phyloP scores from a whole-genome alignment of 352 stramenopile genomes.

The Globisporangium paddicum region DNA sequence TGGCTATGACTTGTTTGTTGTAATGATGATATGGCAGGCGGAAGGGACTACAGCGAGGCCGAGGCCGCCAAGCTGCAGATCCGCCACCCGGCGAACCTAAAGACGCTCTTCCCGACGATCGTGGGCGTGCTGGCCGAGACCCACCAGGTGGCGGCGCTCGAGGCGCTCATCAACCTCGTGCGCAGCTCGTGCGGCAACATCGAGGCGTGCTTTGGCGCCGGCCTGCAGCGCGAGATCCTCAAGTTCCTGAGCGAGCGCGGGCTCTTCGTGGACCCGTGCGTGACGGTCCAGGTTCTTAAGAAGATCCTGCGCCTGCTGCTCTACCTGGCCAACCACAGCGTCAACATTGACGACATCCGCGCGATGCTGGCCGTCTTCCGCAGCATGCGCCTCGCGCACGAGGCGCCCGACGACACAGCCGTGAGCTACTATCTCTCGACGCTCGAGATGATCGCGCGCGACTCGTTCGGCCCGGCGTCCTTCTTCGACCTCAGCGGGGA shows the following conservation, averaged over 20 bases:
- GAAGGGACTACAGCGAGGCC: conserved; percentile 53
- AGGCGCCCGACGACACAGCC: conserved; percentile 60
- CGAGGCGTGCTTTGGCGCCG: conserved; percentile 63
- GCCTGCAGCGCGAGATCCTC: conserved; percentile 69
- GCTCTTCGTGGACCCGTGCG: conserved; percentile 53
- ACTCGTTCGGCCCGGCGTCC: conserved; percentile 74
- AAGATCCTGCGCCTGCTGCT: conserved; percentile 74
- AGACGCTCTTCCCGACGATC: conserved; percentile 59
- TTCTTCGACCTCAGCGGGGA: conserved; percentile 83
- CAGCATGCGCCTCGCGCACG: conserved; percentile 56
- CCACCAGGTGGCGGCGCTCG: conserved; percentile 63
- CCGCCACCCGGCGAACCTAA: conserved; percentile 51
- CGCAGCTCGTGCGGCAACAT: conserved; percentile 73
- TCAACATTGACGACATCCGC: conserved; percentile 74
- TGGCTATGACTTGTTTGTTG: neutral
- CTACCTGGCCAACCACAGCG: conserved; percentile 75
- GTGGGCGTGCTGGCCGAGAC: conserved; percentile 58
- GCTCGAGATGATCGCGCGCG: conserved; percentile 82
- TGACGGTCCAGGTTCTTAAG: conserved; percentile 63
- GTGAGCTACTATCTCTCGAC: conserved; percentile 79
- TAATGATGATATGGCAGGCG: conserved; percentile 22
- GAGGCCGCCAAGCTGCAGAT: conserved; percentile 63
- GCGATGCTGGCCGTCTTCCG: conserved; percentile 80
- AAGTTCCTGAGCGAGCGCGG: conserved; percentile 63
- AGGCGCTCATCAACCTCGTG: conserved; percentile 74